These are phyloP conservation scores for Vaccinium macrocarpon DNA, from an alignment of 148 eudicot genomes.

Conservation along the genomic window DNA sequence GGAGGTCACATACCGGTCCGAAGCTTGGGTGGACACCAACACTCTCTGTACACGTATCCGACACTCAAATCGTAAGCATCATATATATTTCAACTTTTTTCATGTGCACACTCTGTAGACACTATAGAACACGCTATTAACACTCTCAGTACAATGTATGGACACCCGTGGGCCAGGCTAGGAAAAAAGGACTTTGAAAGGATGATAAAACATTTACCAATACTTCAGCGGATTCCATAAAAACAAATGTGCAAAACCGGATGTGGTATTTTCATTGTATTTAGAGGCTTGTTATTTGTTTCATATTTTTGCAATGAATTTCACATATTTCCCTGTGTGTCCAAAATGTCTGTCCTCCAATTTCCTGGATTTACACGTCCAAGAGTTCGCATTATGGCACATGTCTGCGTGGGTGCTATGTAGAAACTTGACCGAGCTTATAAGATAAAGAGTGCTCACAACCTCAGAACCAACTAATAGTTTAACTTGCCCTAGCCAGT, in stretches of 20 bases:
- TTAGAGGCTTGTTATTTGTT: not conserved
- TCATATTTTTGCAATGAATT: too few species aligned
- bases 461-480: not conserved
- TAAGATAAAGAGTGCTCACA: not conserved
- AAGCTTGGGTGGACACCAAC: not conserved
- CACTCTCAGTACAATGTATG: not conserved
- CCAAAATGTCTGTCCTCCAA: not conserved
- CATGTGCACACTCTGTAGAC: not conserved
- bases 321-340: not conserved
- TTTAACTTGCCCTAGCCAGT: not conserved
- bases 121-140: not conserved
- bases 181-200: not conserved
- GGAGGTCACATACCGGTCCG: not conserved
- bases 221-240: not conserved
- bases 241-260: not conserved
- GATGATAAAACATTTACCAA: not conserved
- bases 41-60: not conserved
- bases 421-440: not conserved
- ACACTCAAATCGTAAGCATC: not conserved
- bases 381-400: not conserved
- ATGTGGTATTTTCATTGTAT: not conserved
- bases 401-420: not conserved
- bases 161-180: not conserved
- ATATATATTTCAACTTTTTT: not conserved
- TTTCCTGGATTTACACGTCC: not conserved